Conservation (phyloP, 257 asterid genomes). For the Fraxinus excelsior region DNA sequence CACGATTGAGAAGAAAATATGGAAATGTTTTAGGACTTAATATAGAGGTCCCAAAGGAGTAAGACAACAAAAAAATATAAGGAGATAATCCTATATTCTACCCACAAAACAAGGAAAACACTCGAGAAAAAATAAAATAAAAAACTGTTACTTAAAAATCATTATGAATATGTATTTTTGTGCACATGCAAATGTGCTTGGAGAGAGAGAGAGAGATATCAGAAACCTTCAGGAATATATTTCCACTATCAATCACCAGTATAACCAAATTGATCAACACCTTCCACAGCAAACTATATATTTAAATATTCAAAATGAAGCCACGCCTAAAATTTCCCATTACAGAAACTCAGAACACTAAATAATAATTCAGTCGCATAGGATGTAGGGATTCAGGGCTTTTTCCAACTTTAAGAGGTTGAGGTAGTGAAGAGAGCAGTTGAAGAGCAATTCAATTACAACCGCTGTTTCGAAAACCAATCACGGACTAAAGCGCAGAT, state of each 20-base stretch:
- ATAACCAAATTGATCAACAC: background rate
- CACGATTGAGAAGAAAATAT: constrained; percentile 7
- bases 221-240: background rate
- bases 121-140: background rate
- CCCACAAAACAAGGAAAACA: background rate
- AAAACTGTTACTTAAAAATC: background rate
- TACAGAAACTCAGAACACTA: background rate
- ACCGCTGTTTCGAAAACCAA: too few relatives aligned
- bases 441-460: too few relatives aligned
- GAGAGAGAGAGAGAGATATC: background rate
- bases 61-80: too few relatives aligned
- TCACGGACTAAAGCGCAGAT: too few relatives aligned
- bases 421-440: background rate
- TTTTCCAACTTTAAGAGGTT: background rate
- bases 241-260: background rate
- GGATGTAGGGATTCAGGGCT: background rate
- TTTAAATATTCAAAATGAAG: background rate
- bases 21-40: background rate
- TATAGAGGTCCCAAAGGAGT: background rate
- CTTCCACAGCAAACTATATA: background rate
- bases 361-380: background rate
- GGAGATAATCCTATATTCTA: too few relatives aligned
- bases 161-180: background rate
- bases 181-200: background rate
- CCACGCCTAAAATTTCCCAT: background rate